These are phyloP conservation scores for Filobasidium floriforme DNA, from an alignment of 768 basidiomycete genomes.

Conservation along the genomic window DNA sequence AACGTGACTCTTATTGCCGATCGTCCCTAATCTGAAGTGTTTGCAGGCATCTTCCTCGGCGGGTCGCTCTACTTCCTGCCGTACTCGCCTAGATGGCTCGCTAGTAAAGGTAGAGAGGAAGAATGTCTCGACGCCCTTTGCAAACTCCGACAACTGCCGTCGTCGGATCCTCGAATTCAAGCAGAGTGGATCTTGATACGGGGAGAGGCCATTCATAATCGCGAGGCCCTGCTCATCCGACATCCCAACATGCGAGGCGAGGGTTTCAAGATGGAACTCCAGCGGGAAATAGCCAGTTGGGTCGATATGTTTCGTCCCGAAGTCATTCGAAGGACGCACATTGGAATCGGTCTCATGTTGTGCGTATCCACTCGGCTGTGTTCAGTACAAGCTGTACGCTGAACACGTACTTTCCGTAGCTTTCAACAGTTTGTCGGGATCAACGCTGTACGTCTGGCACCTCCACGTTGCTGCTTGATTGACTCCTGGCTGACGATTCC, in stretches of 20 bases:
- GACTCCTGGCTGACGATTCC: background rate
- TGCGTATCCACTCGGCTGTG: too few species aligned
- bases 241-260: conserved; percentile 20
- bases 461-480: conserved; percentile 1
- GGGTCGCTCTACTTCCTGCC: conserved; percentile 16
- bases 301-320: conserved; percentile 10
- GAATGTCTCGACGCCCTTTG: conserved; percentile 24
- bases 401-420: too few species aligned
- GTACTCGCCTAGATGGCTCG: conserved; percentile 30
- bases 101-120: conserved; percentile 19
- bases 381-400: too few species aligned
- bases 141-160: conserved; percentile 15
- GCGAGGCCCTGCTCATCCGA: conserved; percentile 12
- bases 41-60: conserved; percentile 12
- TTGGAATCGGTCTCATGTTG: conserved; percentile 26
- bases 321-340: conserved; percentile 14
- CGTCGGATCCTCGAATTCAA: conserved; percentile 19
- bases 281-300: conserved; percentile 18
- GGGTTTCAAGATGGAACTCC: too few species aligned
- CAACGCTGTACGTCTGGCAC: conserved; percentile 21
- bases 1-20: too few species aligned
- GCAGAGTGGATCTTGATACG: conserved; percentile 25
- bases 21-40: too few species aligned
- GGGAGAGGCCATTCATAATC: conserved; percentile 15
- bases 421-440: conserved; percentile 29